Base-by-base conservation (phyloP, 2,329 filamentous ascomycete species). In the Calonectria ilicicola region DNA sequence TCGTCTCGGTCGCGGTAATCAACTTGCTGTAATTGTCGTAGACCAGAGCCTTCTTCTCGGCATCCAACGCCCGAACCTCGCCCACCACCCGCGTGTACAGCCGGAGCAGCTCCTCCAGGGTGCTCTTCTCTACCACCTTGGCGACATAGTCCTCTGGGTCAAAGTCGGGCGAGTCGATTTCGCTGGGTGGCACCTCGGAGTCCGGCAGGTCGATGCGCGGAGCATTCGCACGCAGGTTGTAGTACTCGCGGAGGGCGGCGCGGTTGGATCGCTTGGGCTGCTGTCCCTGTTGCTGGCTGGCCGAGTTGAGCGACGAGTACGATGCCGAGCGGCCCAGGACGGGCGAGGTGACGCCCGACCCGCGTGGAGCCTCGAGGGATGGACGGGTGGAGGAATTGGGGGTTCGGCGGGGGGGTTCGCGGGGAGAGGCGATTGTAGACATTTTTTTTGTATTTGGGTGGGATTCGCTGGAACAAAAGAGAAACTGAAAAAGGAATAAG, bases 21-120 rank as follows among this genome's bases (percentile, higher is more conserved):
- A 99, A 86, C 85, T 98, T 98, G 78, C 94, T 97, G 84, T 98
- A 99, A 82, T 99, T 99, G 83, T 99, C 96, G 83, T 99, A 99
- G 5, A 99, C 97, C 74, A 99, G 86, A 2, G 96, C 96, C 85
- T 99, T 99, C 84, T 97, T 94, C 88, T 99, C 97, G 27, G 96
- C 96, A 80, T 98, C 97, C 21, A 99, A 88, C 2, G 95, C 96
- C 44, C 95, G 87, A 60, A 98, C 96, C 85, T 98, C 96, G 76
- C 91, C 90, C 77, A 96, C 84, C 12, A 96, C 87, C 26, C 91
- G 89, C 58, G 93, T 92, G 81, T 97, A 95, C 1, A 93, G 87
- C 66, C 88, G 88, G 80, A 97, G 81, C 66, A 97, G 86, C 67
- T 93, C 93, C 80, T 92, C 90, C 40, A 97, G 86, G 7, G 89